Percentiles rank a stretch among this genome's conserved stretches.
Evolutionary conservation across 1,139 yeast genomes (phyloP).

Genomic region (Pneumocystis oryctolagi): DNA sequence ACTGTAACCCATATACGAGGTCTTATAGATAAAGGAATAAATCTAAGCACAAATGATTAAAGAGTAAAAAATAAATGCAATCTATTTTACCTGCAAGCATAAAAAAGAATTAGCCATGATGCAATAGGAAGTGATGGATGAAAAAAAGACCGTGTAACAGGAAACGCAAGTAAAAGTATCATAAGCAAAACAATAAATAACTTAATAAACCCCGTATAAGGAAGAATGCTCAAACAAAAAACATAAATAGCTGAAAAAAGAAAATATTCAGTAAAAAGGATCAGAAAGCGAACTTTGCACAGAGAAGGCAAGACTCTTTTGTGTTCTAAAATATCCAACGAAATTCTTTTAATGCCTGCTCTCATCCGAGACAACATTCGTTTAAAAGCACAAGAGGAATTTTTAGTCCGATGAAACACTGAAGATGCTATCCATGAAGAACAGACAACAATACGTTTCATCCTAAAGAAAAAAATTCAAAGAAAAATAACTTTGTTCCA

Average conservation of each 20-base stretch:
- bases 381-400: background rate
- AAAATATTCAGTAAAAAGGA: constrained; percentile 21
- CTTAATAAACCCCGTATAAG: constrained; percentile 39
- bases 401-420: background rate
- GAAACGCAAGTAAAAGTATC: constrained; percentile 38
- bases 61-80: background rate
- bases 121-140: constrained; percentile 72
- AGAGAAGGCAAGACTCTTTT: background rate
- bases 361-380: background rate
- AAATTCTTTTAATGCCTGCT: background rate
- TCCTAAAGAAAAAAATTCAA: background rate
- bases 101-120: constrained; percentile 77
- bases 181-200: constrained; percentile 28
- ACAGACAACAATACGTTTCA: background rate
- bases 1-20: constrained; percentile 85
- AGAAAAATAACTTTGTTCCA: background rate
- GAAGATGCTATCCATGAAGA: background rate
- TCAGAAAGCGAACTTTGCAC: background rate
- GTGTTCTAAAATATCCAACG: background rate
- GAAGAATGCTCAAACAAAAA: constrained; percentile 38
- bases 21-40: constrained; percentile 61
- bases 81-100: constrained; percentile 28
- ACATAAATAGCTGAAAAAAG: constrained; percentile 30
- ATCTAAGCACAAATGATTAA: constrained; percentile 34
- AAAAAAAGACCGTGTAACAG: constrained; percentile 74